Base-by-base conservation (phyloP, 352 stramenopile genomes). In the Phytophthora chlamydospora region DNA sequence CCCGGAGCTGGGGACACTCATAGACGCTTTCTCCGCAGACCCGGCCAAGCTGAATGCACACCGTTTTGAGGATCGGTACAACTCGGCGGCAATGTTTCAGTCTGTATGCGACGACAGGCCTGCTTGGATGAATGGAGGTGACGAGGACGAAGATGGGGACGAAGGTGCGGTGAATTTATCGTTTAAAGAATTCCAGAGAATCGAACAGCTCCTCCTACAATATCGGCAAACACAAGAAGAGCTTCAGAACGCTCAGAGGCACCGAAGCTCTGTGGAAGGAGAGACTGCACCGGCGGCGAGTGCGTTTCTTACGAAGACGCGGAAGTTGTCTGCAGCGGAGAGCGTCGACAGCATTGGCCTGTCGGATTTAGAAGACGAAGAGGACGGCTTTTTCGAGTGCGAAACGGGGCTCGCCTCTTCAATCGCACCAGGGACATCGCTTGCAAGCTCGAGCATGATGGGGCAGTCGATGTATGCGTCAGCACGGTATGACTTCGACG, bases 381-480 rank as follows among this genome's bases (percentile, higher is more conserved):
- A 91, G 12, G 80, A 83, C 39, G 49, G 54, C 0, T 93, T 95
- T 62, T 96, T 93, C 29, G 88, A 96, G 31, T 91, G 80, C 42
- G 81, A 93, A 32, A 75, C 83, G n/a, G 83, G 80, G 11, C 57
- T 80, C 1, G 58, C 65, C 14, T 62, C 65, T 17, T 63, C 82
- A 48, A 70, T 89, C 44, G 40, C 62, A 73, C 40, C 68, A 52
- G 35, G 73, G 46, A 27, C 35, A 46, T 38, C 69, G 44, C 63
- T 80, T 67, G 51, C 68, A 35, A 69, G 43, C 27, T 75, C 73
- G 16, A 86, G 61, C 59, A 57, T 80, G 49, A 86, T 96, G 78
- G 71, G 68, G 0, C 81, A 93, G 58, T 96, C 88, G 2, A 89
- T 96, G 74, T 96, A 96, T 56, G 78, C 84, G 27, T 95, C 85